These are phyloP conservation scores for Citrus sp. DNA, from an alignment of 345 rosid species.

Conservation along the genomic window DNA sequence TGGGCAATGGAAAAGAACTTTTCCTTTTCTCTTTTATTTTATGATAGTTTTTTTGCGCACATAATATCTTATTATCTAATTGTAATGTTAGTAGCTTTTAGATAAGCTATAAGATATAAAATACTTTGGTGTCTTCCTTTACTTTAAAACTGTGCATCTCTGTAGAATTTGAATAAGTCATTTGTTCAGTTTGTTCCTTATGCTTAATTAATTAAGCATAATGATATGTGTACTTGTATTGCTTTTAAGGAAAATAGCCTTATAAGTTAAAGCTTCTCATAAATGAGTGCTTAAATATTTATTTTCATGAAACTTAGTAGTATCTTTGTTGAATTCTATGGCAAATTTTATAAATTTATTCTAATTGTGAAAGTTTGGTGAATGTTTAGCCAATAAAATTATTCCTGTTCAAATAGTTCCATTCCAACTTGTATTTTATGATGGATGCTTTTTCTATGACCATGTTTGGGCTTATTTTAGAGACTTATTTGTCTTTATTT, in stretches of 20 bases:
- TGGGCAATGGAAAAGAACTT: background rate
- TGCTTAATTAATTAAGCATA: background rate
- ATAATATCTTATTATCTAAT: background rate
- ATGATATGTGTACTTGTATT: background rate
- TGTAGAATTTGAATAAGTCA: background rate
- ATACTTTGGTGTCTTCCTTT: background rate
- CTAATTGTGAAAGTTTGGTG: background rate
- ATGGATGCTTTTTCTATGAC: background rate
- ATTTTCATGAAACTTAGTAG: background rate
- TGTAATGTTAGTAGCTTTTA: background rate
- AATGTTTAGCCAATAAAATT: no score
- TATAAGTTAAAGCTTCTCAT: no score
- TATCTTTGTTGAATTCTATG: background rate
- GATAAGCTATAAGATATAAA: background rate
- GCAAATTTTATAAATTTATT: no score
- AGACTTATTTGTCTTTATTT: background rate
- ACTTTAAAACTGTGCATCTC: background rate
- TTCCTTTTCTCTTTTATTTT: background rate
- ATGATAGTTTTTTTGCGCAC: background rate
- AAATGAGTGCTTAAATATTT: background rate
- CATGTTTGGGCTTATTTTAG: background rate
- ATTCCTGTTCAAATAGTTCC: background rate
- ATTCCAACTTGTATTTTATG: background rate
- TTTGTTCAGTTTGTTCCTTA: background rate
- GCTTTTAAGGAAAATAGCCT: background rate